Evolutionary conservation across 2,329 filamentous ascomycete genomes (phyloP), one percentile per base, ranked within the genome.

Genomic region (Fusarium brevicatenulatum): DNA sequence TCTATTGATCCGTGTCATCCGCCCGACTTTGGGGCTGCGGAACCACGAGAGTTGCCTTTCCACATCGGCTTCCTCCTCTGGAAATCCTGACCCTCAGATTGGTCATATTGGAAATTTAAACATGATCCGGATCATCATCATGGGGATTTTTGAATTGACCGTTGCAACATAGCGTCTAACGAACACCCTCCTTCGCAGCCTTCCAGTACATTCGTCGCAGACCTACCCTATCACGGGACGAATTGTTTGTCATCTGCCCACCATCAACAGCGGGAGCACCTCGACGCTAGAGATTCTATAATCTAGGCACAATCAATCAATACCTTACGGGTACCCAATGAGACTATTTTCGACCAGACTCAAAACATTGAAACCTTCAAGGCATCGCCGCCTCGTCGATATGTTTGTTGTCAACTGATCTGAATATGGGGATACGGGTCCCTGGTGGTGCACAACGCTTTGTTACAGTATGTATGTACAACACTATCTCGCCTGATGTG

Each of bases 41-140:
- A 40, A 49, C 25, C 25, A 40, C 15, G 39, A 65, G 36, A 58
- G 52, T 59, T 58, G 21, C 58, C 52, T 37, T 47, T 53, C 15
- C 36, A 52, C 32, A 28, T 28, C 58, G 52, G 52, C 36, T 23
- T 53, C 36, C 21, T 40, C 39, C 23, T 52, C 62, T 46, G 9
- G 13, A 12, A 44, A 44, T 15, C 18, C 55, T 32, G 4, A 23
- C n/a, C 25, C 25, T 60, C 7, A 34, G 62, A 49, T 59, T 47
- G 42, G 67, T 52, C 32, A 25, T 53, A 25, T n/a, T 30, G 49
- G 34, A 65, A 61, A 62, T 50, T 44, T 36, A 52, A 63, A 49
- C 37, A 72, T 69, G 60, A 72, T 47, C 65, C 44, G 28, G 42
- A 64, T 66, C 71, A 64, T 59, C 71, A 69, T 68, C 64, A 71